phyloP scores from a whole-genome alignment of 1,284 basidiomycete genomes.

The Ustilago cynodontis region DNA sequence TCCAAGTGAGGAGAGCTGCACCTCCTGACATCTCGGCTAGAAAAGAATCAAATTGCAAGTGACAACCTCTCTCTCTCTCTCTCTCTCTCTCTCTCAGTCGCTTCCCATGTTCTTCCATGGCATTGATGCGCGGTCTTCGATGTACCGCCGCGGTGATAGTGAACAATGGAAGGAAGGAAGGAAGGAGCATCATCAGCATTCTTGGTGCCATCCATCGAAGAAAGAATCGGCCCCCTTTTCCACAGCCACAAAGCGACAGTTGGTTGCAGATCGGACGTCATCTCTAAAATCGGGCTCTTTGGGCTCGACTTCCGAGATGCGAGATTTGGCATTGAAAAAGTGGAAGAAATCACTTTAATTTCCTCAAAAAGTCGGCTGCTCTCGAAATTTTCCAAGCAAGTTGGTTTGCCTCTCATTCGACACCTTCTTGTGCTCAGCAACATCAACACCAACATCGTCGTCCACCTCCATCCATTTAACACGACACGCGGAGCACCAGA shows the following conservation, averaged over 20 bases:
- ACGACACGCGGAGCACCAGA: neutral
- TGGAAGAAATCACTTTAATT: conserved; percentile 9
- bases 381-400: conserved; percentile 2
- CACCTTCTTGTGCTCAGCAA: conserved; percentile 1
- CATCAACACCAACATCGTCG: neutral
- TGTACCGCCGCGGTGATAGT: neutral
- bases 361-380: neutral
- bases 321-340: conserved; percentile 14
- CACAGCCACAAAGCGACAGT: neutral
- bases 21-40: conserved; percentile 45
- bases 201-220: neutral
- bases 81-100: neutral
- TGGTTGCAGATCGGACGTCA: neutral
- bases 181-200: neutral
- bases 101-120: neutral
- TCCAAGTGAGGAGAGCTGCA: conserved; percentile 11
- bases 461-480: neutral
- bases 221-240: neutral
- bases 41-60: neutral
- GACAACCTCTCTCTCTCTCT: neutral
- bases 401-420: neutral
- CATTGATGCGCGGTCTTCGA: neutral
- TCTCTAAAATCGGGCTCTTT: conserved; percentile 1
- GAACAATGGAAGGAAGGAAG: neutral
- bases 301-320: conserved; percentile 26